phyloP scores from a whole-genome alignment of 1,284 basidiomycete species.

The Uromyces viciae-fabae region DNA sequence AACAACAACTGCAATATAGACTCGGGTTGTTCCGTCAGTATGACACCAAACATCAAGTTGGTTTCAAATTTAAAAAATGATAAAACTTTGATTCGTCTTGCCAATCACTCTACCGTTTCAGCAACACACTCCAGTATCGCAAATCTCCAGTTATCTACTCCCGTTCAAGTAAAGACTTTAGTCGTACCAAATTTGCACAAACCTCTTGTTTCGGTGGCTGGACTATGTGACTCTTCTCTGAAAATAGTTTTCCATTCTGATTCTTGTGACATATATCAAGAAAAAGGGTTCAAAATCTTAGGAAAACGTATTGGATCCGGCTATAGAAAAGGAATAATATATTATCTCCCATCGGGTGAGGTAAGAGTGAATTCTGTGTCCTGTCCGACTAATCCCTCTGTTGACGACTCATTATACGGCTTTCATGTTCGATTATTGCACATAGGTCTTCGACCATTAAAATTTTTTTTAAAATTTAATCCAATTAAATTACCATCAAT shows the following conservation, averaged over 20 bases:
- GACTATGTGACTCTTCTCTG: background rate
- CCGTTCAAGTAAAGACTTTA: background rate
- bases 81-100: background rate
- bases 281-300: background rate
- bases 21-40: background rate
- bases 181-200: background rate
- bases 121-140: background rate
- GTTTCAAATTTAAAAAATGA: background rate
- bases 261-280: background rate
- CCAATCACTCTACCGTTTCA: background rate
- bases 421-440: background rate
- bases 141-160: background rate
- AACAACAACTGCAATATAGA: background rate
- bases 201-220: background rate
- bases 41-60: background rate
- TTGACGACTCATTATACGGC: background rate
- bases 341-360: background rate
- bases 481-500: too few relatives aligned
- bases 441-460: slow-evolving; percentile 4
- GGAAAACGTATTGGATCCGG: background rate
- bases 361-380: background rate
- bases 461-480: too few relatives aligned
- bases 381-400: background rate
- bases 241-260: too few relatives aligned
- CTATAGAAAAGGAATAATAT: background rate